These are phyloP conservation scores for Vitis hybrid DNA, from an alignment of 177 flowering plant species.

Conservation along the genomic window DNA sequence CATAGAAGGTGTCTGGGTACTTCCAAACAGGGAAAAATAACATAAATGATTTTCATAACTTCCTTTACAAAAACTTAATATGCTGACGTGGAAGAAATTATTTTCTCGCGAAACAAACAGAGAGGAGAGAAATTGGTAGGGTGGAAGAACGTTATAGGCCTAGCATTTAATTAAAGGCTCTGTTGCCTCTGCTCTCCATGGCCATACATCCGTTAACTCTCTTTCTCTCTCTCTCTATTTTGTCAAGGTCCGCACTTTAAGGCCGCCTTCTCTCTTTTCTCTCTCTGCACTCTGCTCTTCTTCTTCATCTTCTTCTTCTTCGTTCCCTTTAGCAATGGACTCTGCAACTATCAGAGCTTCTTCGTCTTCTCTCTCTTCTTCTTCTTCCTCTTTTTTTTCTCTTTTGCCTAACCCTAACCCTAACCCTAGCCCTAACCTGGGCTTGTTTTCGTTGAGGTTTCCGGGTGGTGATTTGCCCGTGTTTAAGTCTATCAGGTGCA, in stretches of 20 bases:
- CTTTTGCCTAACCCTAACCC: slow-evolving; percentile 14
- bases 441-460: background rate
- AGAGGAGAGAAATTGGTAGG: too few relatives aligned
- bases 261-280: slow-evolving; percentile 3
- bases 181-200: slow-evolving; percentile 12
- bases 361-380: slow-evolving; percentile 21
- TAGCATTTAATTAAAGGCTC: slow-evolving; percentile 11
- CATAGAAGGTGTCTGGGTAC: too few relatives aligned
- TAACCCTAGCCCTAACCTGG: slow-evolving; percentile 10
- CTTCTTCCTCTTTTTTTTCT: slow-evolving; percentile 4
- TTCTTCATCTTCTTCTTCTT: background rate
- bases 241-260: slow-evolving; percentile 14
- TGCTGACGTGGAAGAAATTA: too few relatives aligned
- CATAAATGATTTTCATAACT: too few relatives aligned
- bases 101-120: too few relatives aligned
- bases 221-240: slow-evolving; percentile 11
- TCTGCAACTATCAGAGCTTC: slow-evolving; percentile 19
- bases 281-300: background rate
- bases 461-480: background rate
- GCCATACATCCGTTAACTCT: background rate
- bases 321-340: slow-evolving; percentile 27
- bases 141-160: background rate
- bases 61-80: background rate
- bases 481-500: slow-evolving; percentile 20
- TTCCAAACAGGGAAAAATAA: too few relatives aligned